These are phyloP conservation scores for Trichoderma aggressivum DNA, from an alignment of 2,329 filamentous ascomycete genomes.

Conservation along the genomic window DNA sequence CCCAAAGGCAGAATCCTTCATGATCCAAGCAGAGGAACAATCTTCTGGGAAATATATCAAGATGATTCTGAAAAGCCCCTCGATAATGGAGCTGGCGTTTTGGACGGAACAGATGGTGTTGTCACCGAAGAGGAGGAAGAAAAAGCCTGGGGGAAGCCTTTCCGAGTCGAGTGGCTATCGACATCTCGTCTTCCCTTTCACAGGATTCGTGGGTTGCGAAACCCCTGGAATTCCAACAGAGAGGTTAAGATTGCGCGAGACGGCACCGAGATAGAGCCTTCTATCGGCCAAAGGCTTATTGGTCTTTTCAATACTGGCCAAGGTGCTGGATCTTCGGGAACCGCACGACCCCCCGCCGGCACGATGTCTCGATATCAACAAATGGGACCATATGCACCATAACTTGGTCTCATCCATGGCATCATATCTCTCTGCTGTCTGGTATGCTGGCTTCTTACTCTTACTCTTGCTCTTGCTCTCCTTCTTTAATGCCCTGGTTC, in stretches of 20 bases:
- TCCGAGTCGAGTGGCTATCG: conserved; percentile 86
- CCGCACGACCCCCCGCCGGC: conserved; percentile 32
- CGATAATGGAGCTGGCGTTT: conserved; percentile 42
- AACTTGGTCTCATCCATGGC: background rate
- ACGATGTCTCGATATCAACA: conserved; percentile 39
- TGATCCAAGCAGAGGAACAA: conserved; percentile 88
- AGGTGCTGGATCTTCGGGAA: conserved; percentile 35
- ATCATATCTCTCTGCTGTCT: background rate
- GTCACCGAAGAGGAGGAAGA: conserved; percentile 40
- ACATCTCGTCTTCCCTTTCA: conserved; percentile 83
- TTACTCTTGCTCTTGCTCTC: background rate
- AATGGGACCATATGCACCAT: conserved; percentile 34
- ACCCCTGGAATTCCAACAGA: conserved; percentile 91
- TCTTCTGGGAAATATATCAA: conserved; percentile 87
- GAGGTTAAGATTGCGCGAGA: conserved; percentile 96
- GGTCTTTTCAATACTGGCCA: conserved; percentile 68
- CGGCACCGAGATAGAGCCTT: conserved; percentile 87
- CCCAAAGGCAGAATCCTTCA: conserved; percentile 87
- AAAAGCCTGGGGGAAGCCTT: conserved; percentile 80
- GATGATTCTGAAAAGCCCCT: conserved; percentile 48
- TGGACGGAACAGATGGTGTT: conserved; percentile 39
- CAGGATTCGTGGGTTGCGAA: conserved; percentile 78
- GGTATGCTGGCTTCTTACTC: background rate
- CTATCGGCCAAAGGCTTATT: conserved; percentile 71
- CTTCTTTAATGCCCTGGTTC: background rate